phyloP scores from a whole-genome alignment of 148 eudicot species.

The Selenicereus undatus region DNA sequence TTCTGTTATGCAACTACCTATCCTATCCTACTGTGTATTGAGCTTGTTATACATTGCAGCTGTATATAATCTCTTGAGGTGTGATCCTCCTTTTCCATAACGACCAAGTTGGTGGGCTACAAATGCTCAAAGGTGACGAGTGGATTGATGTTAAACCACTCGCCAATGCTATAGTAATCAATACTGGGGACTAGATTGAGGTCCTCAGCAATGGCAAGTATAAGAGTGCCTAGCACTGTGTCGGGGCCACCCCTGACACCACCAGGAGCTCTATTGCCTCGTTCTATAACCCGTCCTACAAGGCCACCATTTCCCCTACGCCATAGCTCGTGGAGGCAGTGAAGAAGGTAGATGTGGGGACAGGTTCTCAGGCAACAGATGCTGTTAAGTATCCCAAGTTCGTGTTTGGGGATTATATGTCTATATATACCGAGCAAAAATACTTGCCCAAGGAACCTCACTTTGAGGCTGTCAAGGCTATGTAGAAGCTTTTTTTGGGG shows the following conservation, averaged over 20 bases:
- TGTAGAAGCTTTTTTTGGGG: conserved; percentile 30
- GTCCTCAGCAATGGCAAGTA: conserved; percentile 84
- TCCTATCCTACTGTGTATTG: too few species aligned
- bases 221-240: conserved; percentile 88
- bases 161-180: conserved; percentile 69
- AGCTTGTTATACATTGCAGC: too few species aligned
- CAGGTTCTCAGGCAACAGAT: background rate
- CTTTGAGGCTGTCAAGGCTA: conserved; percentile 62
- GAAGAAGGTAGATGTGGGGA: background rate
- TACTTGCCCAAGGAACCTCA: conserved; percentile 80
- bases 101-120: conserved; percentile 59
- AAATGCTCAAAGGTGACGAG: conserved; percentile 65
- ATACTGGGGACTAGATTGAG: conserved; percentile 90
- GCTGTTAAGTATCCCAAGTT: conserved; percentile 51
- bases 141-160: conserved; percentile 83
- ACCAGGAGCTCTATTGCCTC: conserved; percentile 78
- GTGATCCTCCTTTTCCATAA: conserved; percentile 84
- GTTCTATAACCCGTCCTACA: conserved; percentile 68
- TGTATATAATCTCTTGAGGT: too few species aligned
- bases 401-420: conserved; percentile 82
- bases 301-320: conserved; percentile 74
- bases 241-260: conserved; percentile 42
- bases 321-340: conserved; percentile 33
- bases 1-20: too few species aligned
- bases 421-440: conserved; percentile 82